Evolutionary conservation across 345 rosid genomes (phyloP), one percentile per base, ranked within the genome.

Genomic region (Turritis glabra): DNA sequence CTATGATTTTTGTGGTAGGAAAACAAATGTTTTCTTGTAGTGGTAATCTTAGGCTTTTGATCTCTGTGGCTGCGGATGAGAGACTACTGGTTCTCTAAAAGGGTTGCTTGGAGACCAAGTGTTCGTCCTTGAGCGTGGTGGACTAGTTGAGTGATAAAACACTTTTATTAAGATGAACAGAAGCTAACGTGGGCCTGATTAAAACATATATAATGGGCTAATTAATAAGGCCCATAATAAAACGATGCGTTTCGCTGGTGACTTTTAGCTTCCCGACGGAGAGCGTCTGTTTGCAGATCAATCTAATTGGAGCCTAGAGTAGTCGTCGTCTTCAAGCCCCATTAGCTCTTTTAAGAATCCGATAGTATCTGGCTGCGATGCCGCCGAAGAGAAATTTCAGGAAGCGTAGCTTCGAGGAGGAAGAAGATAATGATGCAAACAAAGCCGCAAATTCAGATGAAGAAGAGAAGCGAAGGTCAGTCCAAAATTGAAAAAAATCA

Each of bases 381-480:
- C 77, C 69, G 74, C 79, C 79, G 68, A 85, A 84, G 84, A 85
- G 73, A 67, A 85, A 87, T 75, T 89, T 85, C 77, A 83, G 99
- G 77, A 95, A 92, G 77, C 87, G 97, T 74, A 73, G 66, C 12
- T 25, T 82, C 55, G 83, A 87, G 21, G 93, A 89, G 51, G 87
- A 60, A 8, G 87, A 81, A 18, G 87, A 76, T 47, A 84, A 80
- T 13, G 87, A 71, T 15, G 23, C 46, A 33, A 56, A 43, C 56
- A 73, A 69, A 53, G 64, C 47, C 47, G 78, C 30, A 27, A 75
- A 83, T 15, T 91, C 84, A 53, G 97, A 87, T 48, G 99, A 95
- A 77, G 90, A 87, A 71, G 96, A 89, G 59, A 84, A 89, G 48
- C 88, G 96, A 89, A 89, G 77, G 69, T 57, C 8, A 35, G 47